phyloP scores from a whole-genome alignment of 2,329 filamentous ascomycete species.

The Ceratocystis ficicola region DNA sequence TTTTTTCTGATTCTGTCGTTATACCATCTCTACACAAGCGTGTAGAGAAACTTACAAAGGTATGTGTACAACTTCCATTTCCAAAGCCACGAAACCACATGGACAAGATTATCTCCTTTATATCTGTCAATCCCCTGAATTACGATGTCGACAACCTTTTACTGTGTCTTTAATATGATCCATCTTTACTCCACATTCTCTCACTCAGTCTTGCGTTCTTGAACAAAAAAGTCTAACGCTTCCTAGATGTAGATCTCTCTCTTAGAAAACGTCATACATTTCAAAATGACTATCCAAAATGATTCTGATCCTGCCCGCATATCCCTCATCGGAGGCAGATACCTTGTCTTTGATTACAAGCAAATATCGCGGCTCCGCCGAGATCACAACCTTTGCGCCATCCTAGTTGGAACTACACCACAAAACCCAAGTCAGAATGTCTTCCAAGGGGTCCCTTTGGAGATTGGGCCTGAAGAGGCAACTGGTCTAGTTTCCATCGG shows the following conservation, averaged over 20 bases:
- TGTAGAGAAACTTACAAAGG: conserved; percentile 21
- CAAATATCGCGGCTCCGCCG: conserved; percentile 66
- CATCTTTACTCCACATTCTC: conserved; percentile 7
- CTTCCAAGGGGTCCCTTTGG: conserved; percentile 76
- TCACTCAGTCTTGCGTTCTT: background rate
- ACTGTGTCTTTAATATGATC: conserved; percentile 22
- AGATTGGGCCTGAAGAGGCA: conserved; percentile 85
- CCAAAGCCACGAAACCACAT: background rate
- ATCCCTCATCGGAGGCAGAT: conserved; percentile 65
- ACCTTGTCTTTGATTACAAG: conserved; percentile 80
- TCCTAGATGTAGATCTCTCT: conserved; percentile 17
- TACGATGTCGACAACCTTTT: conserved; percentile 32
- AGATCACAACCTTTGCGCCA: conserved; percentile 70
- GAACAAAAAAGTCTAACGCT: conserved; percentile 11
- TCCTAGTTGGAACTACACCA: conserved; percentile 75
- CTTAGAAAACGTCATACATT: background rate
- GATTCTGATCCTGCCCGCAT: conserved; percentile 55
- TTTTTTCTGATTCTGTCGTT: conserved; percentile 20
- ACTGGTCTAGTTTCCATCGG: conserved; percentile 65
- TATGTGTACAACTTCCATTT: background rate
- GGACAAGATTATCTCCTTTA: conserved; percentile 22
- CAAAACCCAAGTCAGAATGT: conserved; percentile 92
- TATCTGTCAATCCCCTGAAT: conserved; percentile 51
- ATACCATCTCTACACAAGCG: conserved; percentile 16
- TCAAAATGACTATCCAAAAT: background rate